A percentile compares a stretch with the other conserved stretches of the same genome.
Evolutionary conservation across 257 asterid genomes (phyloP).

Genomic region (Echium plantagineum): DNA sequence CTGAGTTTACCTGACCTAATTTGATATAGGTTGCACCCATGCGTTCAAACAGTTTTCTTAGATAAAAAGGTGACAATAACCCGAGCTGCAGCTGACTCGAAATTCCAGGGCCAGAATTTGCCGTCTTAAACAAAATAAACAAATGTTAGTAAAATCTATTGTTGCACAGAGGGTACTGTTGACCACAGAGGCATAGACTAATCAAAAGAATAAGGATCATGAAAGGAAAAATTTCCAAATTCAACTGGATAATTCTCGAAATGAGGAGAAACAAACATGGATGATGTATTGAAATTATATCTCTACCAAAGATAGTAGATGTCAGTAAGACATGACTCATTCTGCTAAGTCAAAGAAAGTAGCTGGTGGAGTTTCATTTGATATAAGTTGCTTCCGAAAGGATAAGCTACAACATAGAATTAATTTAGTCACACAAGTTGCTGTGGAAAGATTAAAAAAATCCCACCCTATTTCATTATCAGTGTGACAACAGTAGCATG

Average conservation of each 20-base stretch:
- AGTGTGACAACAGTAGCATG: too few species aligned
- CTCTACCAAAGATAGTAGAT: too few species aligned
- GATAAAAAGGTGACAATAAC: conserved; percentile 69
- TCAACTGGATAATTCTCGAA: not conserved
- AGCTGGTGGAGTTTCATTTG: too few species aligned
- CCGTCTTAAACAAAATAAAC: conserved; percentile 33
- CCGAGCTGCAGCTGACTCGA: conserved; percentile 83
- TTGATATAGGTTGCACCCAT: conserved; percentile 96
- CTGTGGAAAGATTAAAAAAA: too few species aligned
- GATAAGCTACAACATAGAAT: too few species aligned
- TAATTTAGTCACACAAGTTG: too few species aligned
- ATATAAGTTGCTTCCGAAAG: too few species aligned
- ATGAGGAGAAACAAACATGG: too few species aligned
- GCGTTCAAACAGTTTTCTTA: conserved; percentile 88
- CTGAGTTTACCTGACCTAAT: conserved; percentile 73
- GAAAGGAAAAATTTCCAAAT: not conserved
- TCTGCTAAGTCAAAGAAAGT: too few species aligned
- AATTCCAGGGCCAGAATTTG: conserved; percentile 54
- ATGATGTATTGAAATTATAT: too few species aligned
- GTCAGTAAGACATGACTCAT: too few species aligned
- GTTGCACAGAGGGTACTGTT: not conserved
- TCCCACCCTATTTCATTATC: too few species aligned
- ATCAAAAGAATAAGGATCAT: conserved; percentile 1
- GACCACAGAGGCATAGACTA: not conserved
- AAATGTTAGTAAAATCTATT: not conserved